Evolutionary conservation across 2,329 filamentous ascomycete genomes (phyloP).

Genomic region (Neoarthrinium moseri): DNA sequence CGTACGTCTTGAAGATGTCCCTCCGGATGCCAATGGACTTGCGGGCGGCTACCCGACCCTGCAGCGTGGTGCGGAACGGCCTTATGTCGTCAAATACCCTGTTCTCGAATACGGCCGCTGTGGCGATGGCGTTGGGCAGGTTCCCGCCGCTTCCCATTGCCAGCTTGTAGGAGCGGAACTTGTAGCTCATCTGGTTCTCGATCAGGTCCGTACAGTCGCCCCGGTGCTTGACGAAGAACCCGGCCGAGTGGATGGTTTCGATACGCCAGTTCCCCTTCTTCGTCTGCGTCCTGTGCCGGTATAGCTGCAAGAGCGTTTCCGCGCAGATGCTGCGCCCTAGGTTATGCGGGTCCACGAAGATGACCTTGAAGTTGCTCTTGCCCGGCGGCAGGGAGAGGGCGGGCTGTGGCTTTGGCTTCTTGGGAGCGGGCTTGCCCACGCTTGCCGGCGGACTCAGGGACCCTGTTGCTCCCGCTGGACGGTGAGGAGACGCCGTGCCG

Average conservation of each 20-base stretch:
- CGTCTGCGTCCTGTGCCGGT: not conserved
- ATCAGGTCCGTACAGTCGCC: not conserved
- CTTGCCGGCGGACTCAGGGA: not conserved
- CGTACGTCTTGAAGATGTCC: constrained; percentile 1
- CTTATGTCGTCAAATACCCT: not conserved
- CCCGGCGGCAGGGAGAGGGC: not conserved
- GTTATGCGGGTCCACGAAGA: constrained; percentile 2
- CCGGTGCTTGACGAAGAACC: not conserved
- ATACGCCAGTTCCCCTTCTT: not conserved
- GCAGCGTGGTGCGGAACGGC: not conserved
- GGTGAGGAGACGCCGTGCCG: not conserved
- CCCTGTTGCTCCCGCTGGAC: not conserved
- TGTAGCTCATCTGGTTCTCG: not conserved
- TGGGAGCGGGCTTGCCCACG: not conserved
- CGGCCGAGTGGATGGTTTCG: not conserved
- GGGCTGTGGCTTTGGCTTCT: not conserved
- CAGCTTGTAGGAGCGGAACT: not conserved
- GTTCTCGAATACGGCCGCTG: not conserved
- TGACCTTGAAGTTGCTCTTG: constrained; percentile 1
- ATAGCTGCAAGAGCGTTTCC: not conserved
- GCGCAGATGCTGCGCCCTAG: not conserved
- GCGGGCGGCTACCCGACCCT: not conserved
- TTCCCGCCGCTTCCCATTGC: not conserved
- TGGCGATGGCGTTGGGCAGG: not conserved
- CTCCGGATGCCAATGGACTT: not conserved